Conservation (phyloP, 306 rosid species). For the Erythrophleum fordii region DNA sequence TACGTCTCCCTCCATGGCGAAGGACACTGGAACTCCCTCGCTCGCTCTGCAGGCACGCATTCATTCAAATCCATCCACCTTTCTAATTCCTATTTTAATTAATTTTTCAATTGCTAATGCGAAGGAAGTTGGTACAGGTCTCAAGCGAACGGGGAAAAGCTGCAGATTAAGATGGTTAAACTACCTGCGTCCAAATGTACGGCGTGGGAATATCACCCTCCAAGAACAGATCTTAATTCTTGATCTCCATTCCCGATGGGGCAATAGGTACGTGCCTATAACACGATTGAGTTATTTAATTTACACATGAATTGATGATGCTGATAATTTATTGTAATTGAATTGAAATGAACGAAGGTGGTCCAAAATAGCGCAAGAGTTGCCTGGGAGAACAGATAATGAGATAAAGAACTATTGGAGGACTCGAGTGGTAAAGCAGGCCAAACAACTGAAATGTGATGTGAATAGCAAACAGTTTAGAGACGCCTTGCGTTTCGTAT, state of each 20-base stretch:
- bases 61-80: background rate
- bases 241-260: constrained; percentile 76
- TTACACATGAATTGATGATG: background rate
- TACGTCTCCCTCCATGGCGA: constrained; percentile 56
- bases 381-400: constrained; percentile 93
- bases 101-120: background rate
- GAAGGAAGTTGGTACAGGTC: constrained; percentile 39
- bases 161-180: constrained; percentile 82
- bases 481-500: constrained; percentile 75
- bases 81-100: no score
- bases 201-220: constrained; percentile 71
- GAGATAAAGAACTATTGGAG: constrained; percentile 98
- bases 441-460: constrained; percentile 85
- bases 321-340: background rate
- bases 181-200: constrained; percentile 70
- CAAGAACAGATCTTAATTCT: constrained; percentile 78
- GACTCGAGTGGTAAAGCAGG: constrained; percentile 92
- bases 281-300: background rate
- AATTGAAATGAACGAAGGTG: constrained; percentile 56
- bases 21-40: constrained; percentile 70
- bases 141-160: constrained; percentile 77
- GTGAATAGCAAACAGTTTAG: constrained; percentile 88
- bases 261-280: constrained; percentile 54
- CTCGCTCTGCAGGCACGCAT: constrained; percentile 53
- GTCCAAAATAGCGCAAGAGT: constrained; percentile 86